Evolutionary conservation across 768 basidiomycete genomes (phyloP).

Genomic region (Leucosporidium creatinivorum): DNA sequence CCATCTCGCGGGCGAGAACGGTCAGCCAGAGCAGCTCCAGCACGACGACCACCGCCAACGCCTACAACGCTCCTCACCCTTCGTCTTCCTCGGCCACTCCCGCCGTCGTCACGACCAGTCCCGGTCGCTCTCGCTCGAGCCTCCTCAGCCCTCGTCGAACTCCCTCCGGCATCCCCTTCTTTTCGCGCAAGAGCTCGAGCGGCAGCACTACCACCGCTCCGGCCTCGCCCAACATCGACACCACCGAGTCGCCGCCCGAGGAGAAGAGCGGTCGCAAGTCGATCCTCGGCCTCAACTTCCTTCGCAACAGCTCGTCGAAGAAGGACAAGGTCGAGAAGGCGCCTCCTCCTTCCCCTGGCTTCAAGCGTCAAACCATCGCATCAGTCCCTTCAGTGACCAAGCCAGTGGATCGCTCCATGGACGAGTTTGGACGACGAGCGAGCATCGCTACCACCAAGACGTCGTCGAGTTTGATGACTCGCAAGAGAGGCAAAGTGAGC

Average conservation of each 20-base stretch:
- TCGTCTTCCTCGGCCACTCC: conserved; percentile 23
- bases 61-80: conserved; percentile 21
- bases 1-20: conserved; percentile 49
- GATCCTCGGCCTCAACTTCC: conserved; percentile 39
- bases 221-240: conserved; percentile 50
- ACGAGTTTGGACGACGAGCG: conserved; percentile 34
- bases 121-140: conserved; percentile 28
- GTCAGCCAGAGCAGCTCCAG: conserved; percentile 24
- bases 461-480: conserved; percentile 66
- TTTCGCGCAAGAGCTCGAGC: conserved; percentile 74
- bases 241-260: background rate
- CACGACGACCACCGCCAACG: conserved; percentile 13
- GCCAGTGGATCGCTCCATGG: background rate
- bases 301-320: conserved; percentile 27
- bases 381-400: conserved; percentile 13
- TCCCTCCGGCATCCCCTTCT: conserved; percentile 84
- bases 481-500: conserved; percentile 82
- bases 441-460: conserved; percentile 58
- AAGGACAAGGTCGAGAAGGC: conserved; percentile 29
- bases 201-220: conserved; percentile 44
- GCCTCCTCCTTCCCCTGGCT: conserved; percentile 8
- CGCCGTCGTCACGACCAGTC: conserved; percentile 21
- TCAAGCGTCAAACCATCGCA: conserved; percentile 11
- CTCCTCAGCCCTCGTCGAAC: conserved; percentile 60
- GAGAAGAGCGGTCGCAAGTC: conserved; percentile 38